Evolutionary conservation across 441 rosid species (phyloP).

Genomic region (Populus hybrid): DNA sequence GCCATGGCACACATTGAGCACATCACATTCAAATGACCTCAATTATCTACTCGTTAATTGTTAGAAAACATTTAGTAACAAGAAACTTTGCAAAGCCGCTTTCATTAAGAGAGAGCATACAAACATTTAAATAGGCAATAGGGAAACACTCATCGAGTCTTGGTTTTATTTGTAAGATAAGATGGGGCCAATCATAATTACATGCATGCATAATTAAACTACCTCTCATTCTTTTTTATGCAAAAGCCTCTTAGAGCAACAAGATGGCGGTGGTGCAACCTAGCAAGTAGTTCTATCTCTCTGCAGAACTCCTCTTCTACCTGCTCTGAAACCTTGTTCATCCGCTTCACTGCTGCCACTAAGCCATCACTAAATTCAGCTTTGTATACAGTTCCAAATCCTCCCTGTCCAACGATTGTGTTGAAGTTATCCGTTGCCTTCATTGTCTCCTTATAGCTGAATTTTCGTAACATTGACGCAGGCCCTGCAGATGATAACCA

Average conservation of each 20-base stretch:
- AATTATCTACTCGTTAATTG: not conserved
- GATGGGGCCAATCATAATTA: not conserved
- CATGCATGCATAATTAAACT: constrained; percentile 13
- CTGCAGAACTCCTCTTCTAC: constrained; percentile 75
- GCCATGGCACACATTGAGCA: not conserved
- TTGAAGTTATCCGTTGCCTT: constrained; percentile 70
- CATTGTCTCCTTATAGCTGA: constrained; percentile 74
- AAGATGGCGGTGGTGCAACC: constrained; percentile 95
- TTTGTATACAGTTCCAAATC: constrained; percentile 90
- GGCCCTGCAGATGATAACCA: constrained; percentile 49
- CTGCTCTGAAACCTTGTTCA: constrained; percentile 74
- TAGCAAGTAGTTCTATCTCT: constrained; percentile 93
- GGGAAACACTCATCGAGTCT: not conserved
- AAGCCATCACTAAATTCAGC: constrained; percentile 70
- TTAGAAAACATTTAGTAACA: too few relatives aligned
- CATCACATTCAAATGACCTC: not conserved
- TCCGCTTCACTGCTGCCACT: constrained; percentile 68
- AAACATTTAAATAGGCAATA: not conserved
- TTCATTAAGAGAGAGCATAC: not conserved
- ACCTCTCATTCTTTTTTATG: constrained; percentile 76
- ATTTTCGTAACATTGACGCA: constrained; percentile 62
- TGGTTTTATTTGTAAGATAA: not conserved
- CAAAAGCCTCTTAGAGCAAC: constrained; percentile 91
- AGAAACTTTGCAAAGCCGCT: not conserved
- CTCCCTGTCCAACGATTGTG: constrained; percentile 75